Percentiles rank a stretch among this genome's conserved stretches.
These are phyloP conservation scores for Cyberlindnera suaveolens DNA, from an alignment of 805 yeast genomes.

Conservation along the genomic window DNA sequence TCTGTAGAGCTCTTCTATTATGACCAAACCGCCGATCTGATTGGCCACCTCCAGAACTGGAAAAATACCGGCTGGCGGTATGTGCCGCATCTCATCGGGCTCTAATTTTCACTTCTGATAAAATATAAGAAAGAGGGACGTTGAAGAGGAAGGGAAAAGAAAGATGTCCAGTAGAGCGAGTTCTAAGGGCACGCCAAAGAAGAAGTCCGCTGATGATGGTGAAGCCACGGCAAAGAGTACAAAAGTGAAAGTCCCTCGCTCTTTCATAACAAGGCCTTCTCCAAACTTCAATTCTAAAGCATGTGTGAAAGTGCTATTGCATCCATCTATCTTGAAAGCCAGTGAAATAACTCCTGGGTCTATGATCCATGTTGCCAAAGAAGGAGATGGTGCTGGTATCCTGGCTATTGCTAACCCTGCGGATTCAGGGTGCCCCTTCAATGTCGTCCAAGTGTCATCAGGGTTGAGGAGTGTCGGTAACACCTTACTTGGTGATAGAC, in stretches of 20 bases:
- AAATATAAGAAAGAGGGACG: neutral
- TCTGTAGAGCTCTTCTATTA: no score
- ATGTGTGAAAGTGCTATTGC: constrained; percentile 32
- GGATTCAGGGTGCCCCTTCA: constrained; percentile 25
- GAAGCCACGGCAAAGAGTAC: constrained; percentile 17
- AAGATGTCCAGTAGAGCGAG: constrained; percentile 14
- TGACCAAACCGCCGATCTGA: neutral
- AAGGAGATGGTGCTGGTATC: constrained; percentile 38
- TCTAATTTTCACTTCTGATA: neutral
- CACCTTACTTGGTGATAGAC: constrained; percentile 43
- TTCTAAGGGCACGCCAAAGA: constrained; percentile 22
- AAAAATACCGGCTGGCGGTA: neutral
- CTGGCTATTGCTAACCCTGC: constrained; percentile 37
- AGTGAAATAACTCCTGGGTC: constrained; percentile 41
- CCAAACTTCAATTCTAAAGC: constrained; percentile 25
- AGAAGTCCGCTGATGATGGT: constrained; percentile 13
- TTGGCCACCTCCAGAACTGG: neutral
- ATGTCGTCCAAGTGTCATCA: constrained; percentile 44
- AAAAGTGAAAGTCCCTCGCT: constrained; percentile 32
- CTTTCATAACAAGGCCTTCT: constrained; percentile 34
- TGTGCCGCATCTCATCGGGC: neutral
- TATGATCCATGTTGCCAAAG: constrained; percentile 38
- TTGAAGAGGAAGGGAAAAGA: neutral
- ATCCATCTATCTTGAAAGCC: constrained; percentile 39
- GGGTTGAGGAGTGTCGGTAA: constrained; percentile 37